phyloP scores from a whole-genome alignment of 371 early-diverging fungal species.

The Amoeboaphelidium protococcarum region DNA sequence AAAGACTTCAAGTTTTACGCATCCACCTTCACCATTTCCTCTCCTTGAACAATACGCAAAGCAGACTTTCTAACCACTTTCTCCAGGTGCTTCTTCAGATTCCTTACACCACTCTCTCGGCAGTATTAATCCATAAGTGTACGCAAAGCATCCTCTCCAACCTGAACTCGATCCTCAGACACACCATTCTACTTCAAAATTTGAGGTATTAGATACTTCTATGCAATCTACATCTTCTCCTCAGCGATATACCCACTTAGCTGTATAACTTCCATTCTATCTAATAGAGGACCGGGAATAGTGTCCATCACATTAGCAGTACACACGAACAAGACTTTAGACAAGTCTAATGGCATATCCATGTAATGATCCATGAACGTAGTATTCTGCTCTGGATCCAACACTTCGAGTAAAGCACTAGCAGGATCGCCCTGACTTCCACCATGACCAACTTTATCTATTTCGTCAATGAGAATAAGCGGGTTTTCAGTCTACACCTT shows the following conservation, averaged over 20 bases:
- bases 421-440: slow-evolving; percentile 80
- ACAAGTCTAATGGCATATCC: slow-evolving; percentile 88
- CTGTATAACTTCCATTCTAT: slow-evolving; percentile 90
- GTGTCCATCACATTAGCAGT: slow-evolving; percentile 87
- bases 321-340: slow-evolving; percentile 86
- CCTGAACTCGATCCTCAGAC: slow-evolving; percentile 31
- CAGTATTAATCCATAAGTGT: slow-evolving; percentile 64
- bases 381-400: slow-evolving; percentile 88
- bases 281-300: slow-evolving; percentile 81
- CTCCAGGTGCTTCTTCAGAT: slow-evolving; percentile 87
- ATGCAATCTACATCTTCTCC: slow-evolving; percentile 86
- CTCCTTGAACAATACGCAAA: slow-evolving; percentile 39
- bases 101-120: slow-evolving; percentile 87
- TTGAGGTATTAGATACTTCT: slow-evolving; percentile 55
- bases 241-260: slow-evolving; percentile 85
- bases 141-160: slow-evolving; percentile 50
- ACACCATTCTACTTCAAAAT: slow-evolving; percentile 55
- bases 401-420: slow-evolving; percentile 73
- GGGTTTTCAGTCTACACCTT: slow-evolving; percentile 93
- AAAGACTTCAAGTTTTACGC: slow-evolving; percentile 51
- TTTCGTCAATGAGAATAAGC: slow-evolving; percentile 80
- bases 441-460: slow-evolving; percentile 86
- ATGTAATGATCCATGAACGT: slow-evolving; percentile 93
- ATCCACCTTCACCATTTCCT: slow-evolving; percentile 8
- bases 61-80: slow-evolving; percentile 89